Evolutionary conservation across 129 eudicot species (phyloP).

Genomic region (Centella asiatica): DNA sequence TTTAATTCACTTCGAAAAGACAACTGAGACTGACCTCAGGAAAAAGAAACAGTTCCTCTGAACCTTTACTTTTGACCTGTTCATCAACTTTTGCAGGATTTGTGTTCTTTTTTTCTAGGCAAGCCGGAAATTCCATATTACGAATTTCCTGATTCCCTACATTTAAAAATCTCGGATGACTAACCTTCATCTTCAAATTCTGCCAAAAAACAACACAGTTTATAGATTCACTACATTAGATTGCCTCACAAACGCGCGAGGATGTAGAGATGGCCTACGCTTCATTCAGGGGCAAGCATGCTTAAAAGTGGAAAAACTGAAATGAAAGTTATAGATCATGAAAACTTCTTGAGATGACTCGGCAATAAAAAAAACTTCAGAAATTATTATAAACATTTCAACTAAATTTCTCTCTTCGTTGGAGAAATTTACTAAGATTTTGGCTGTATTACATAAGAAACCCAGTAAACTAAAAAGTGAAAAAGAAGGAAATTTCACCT

Average conservation of each 20-base stretch:
- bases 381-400: too few species aligned
- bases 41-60: slow-evolving; percentile 39
- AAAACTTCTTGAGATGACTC: too few species aligned
- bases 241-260: too few species aligned
- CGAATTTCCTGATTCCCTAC: slow-evolving; percentile 49
- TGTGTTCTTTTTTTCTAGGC: slow-evolving; percentile 40
- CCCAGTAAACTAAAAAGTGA: background rate
- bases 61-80: slow-evolving; percentile 23
- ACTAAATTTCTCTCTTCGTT: too few species aligned
- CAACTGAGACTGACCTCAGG: slow-evolving; percentile 59
- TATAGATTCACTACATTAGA: background rate
- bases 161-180: slow-evolving; percentile 69
- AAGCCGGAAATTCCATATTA: slow-evolving; percentile 57
- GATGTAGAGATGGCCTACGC: too few species aligned
- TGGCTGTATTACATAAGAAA: background rate
- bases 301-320: too few species aligned
- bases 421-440: too few species aligned
- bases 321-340: too few species aligned
- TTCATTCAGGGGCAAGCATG: too few species aligned
- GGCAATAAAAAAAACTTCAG: too few species aligned
- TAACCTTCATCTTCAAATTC: slow-evolving; percentile 85
- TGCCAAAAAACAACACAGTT: slow-evolving; percentile 25
- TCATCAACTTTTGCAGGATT: slow-evolving; percentile 23
- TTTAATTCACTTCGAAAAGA: background rate
- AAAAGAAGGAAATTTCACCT: slow-evolving; percentile 34